phyloP scores from a whole-genome alignment of 352 stramenopile genomes.

The Globisporangium uncinulatum region DNA sequence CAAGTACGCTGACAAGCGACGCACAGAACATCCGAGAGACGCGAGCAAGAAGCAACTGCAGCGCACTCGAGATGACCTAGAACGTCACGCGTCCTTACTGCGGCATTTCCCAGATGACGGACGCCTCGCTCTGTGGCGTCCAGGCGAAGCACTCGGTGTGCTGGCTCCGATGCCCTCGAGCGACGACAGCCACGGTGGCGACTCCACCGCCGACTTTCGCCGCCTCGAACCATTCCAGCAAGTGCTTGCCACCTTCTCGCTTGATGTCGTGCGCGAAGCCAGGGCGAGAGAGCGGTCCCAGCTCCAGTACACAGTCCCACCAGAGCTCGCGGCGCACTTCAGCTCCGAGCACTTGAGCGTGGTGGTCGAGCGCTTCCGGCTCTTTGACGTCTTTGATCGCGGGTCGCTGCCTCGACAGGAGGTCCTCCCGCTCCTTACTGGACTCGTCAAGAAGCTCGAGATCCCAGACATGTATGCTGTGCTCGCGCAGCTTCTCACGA shows the following conservation, averaged over 20 bases:
- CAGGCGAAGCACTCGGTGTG: conserved; percentile 1
- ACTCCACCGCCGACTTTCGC: conserved; percentile 19
- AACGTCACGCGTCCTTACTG: conserved; percentile 2
- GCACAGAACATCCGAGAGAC: not conserved
- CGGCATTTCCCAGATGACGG: conserved; percentile 10
- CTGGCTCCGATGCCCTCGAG: not conserved
- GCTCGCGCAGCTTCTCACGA: conserved; percentile 18
- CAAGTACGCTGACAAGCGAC: not conserved
- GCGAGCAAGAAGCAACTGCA: not conserved
- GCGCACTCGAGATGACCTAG: not conserved
- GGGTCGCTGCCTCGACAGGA: conserved; percentile 31
- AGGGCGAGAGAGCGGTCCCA: conserved; percentile 15
- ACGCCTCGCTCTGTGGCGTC: not conserved
- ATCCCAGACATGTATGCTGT: conserved; percentile 38
- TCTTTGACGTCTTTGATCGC: conserved; percentile 38
- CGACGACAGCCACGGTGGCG: not conserved
- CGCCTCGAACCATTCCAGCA: conserved; percentile 24
- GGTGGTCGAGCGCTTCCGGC: conserved; percentile 29
- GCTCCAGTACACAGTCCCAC: conserved; percentile 22
- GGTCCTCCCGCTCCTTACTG: conserved; percentile 31
- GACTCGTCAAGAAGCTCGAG: conserved; percentile 27
- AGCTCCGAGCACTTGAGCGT: conserved; percentile 20
- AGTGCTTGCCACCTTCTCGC: conserved; percentile 27
- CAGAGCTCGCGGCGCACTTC: conserved; percentile 24
- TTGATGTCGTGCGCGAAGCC: conserved; percentile 21